Conservation (phyloP, 1,284 basidiomycete species). For the Apiotrichum sp. region DNA sequence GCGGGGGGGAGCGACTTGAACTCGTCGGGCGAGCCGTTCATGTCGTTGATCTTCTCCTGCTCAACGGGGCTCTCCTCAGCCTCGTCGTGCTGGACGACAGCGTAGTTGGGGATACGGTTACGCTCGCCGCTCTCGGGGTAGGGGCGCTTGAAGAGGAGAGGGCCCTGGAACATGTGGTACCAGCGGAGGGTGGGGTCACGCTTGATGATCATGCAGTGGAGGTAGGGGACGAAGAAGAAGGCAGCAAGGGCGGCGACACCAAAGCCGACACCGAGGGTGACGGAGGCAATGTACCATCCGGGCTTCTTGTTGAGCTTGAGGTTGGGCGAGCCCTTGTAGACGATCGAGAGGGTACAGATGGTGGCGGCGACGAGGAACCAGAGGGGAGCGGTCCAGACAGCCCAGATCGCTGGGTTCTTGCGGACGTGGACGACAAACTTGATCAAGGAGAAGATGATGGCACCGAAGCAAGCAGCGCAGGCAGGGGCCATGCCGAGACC, state of each 20-base stretch:
- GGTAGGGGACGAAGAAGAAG: slow-evolving; percentile 51
- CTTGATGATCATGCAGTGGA: slow-evolving; percentile 48
- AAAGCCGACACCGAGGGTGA: slow-evolving; percentile 45
- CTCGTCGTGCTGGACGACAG: slow-evolving; percentile 39
- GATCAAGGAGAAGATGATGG: slow-evolving; percentile 47
- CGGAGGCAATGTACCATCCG: slow-evolving; percentile 37
- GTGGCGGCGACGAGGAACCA: slow-evolving; percentile 48
- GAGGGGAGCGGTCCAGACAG: slow-evolving; percentile 46
- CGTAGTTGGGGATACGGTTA: slow-evolving; percentile 12
- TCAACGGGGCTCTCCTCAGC: slow-evolving; percentile 11
- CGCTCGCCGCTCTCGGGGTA: slow-evolving; percentile 23
- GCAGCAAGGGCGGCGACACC: slow-evolving; percentile 43
- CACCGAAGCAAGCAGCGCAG: slow-evolving; percentile 46
- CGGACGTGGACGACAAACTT: slow-evolving; percentile 46
- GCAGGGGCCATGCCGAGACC: slow-evolving; percentile 46
- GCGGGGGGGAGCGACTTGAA: slow-evolving; percentile 25
- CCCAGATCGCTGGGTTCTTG: slow-evolving; percentile 43
- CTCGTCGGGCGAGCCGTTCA: background rate
- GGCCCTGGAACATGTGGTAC: slow-evolving; percentile 49
- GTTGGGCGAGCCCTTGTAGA: slow-evolving; percentile 49
- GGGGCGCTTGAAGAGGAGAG: slow-evolving; percentile 44
- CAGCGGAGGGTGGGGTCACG: slow-evolving; percentile 46
- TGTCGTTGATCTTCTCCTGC: slow-evolving; percentile 13
- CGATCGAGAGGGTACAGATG: slow-evolving; percentile 43
- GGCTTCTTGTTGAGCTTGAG: slow-evolving; percentile 46